These are phyloP conservation scores for Penicillium parvum DNA, from an alignment of 495 filamentous ascomycete species.

Conservation along the genomic window DNA sequence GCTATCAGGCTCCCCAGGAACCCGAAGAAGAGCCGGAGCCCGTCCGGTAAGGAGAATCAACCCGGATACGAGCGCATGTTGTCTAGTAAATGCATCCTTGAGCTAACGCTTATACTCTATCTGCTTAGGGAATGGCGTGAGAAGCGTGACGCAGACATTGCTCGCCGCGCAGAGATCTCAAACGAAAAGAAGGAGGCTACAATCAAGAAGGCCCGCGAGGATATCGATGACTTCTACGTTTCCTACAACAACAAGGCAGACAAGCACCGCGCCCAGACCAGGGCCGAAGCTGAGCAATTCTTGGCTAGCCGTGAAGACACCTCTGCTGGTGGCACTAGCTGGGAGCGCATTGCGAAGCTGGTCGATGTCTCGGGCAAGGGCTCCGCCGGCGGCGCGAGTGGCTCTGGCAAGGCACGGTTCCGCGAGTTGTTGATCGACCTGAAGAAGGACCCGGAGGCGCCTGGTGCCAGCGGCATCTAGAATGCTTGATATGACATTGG, in stretches of 20 bases:
- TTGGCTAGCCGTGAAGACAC: constrained; percentile 85
- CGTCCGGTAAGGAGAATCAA: constrained; percentile 52
- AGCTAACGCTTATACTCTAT: constrained; percentile 4
- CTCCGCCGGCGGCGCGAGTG: constrained; percentile 72
- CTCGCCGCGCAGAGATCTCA: constrained; percentile 73
- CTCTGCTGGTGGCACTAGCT: constrained; percentile 88
- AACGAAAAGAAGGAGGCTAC: constrained; percentile 74
- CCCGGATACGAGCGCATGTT: constrained; percentile 7
- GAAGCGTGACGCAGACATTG: constrained; percentile 70
- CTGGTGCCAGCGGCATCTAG: constrained; percentile 59
- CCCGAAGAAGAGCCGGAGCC: constrained; percentile 81
- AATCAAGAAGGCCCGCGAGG: constrained; percentile 75
- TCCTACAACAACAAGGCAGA: constrained; percentile 98
- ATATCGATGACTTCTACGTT: constrained; percentile 98
- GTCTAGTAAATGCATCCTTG: not conserved
- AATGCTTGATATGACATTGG: constrained; percentile 2
- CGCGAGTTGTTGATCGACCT: constrained; percentile 84
- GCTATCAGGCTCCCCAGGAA: constrained; percentile 44
- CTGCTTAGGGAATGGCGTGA: constrained; percentile 74
- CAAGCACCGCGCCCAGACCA: constrained; percentile 78
- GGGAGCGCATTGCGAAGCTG: constrained; percentile 95
- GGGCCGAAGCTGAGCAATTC: constrained; percentile 92
- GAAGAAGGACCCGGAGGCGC: constrained; percentile 91
- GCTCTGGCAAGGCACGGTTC: constrained; percentile 91
- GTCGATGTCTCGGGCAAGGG: constrained; percentile 97